A percentile compares a stretch with the other conserved stretches of the same genome.
Evolutionary conservation across 768 basidiomycete genomes (phyloP).

Genomic region (Inosperma sp.): DNA sequence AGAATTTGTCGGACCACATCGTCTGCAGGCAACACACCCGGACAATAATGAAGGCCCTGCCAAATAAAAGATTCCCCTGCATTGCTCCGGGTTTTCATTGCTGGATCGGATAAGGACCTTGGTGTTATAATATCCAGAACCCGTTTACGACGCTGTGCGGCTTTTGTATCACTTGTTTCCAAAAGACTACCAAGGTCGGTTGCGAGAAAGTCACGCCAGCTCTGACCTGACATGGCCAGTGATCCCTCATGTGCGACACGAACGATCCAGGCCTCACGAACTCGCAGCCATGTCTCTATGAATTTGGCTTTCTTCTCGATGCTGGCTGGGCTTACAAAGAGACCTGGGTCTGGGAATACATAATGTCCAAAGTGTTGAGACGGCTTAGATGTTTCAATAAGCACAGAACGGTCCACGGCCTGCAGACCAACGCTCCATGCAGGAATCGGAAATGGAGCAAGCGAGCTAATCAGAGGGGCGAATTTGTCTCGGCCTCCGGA

Average conservation of each 20-base stretch:
- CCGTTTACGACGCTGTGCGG: neutral
- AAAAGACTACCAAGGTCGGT: neutral
- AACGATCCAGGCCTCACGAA: neutral
- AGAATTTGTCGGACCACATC: neutral
- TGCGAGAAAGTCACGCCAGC: conserved; percentile 5
- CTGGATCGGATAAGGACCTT: conserved; percentile 2
- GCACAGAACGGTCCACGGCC: conserved; percentile 2
- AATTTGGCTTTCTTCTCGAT: neutral
- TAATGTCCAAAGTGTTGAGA: conserved; percentile 1
- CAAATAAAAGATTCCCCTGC: conserved; percentile 1
- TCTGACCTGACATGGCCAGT: neutral
- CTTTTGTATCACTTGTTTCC: neutral
- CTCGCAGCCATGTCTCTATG: conserved; percentile 1
- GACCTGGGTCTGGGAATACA: conserved; percentile 7
- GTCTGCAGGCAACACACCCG: neutral
- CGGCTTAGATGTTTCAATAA: neutral
- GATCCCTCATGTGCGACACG: neutral
- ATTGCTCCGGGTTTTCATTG: neutral
- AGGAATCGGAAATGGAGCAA: conserved; percentile 5
- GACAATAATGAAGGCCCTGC: neutral
- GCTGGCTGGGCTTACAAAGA: neutral
- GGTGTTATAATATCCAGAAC: conserved; percentile 1
- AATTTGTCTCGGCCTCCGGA: conserved; percentile 8
- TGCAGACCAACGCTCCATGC: neutral
- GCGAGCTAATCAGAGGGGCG: neutral